A percentile compares a stretch with the other conserved stretches of the same genome.
These are phyloP conservation scores for Coprinopsis strossmayeri DNA, from an alignment of 768 basidiomycete species.

Conservation along the genomic window DNA sequence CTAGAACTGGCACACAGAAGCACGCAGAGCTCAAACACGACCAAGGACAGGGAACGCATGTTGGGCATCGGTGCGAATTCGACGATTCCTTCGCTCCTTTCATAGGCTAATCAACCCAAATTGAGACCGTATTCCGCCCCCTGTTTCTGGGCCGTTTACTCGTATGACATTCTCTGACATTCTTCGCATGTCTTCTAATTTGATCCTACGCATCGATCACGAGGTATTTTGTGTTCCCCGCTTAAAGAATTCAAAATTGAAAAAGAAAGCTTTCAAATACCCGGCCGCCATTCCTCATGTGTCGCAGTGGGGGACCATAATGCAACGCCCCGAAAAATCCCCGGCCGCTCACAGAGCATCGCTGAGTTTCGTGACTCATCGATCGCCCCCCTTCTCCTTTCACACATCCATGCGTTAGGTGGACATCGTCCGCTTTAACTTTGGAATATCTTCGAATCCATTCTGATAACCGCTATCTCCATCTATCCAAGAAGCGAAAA, in stretches of 20 bases:
- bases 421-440: background rate
- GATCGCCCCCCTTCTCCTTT: background rate
- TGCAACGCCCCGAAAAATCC: background rate
- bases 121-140: background rate
- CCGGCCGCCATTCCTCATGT: no score
- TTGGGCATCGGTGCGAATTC: slow-evolving; percentile 33
- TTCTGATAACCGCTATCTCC: slow-evolving; percentile 11
- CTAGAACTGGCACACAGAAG: slow-evolving; percentile 3
- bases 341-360: background rate
- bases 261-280: no score
- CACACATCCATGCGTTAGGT: background rate
- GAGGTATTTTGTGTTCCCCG: background rate
- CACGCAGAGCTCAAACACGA: slow-evolving; percentile 4
- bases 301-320: no score
- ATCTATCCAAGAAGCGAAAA: slow-evolving; percentile 2
- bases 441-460: slow-evolving; percentile 9
- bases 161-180: background rate
- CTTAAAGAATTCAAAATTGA: no score
- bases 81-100: background rate
- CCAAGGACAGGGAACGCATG: slow-evolving; percentile 31
- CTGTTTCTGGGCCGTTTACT: background rate
- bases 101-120: slow-evolving; percentile 3
- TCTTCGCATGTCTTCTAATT: background rate
- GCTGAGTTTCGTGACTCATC: no score
- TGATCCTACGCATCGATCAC: slow-evolving; percentile 2